Percentiles rank a stretch among this genome's conserved stretches.
Conservation (phyloP, 2,329 filamentous ascomycete genomes). For the Diaporthe batatas region DNA sequence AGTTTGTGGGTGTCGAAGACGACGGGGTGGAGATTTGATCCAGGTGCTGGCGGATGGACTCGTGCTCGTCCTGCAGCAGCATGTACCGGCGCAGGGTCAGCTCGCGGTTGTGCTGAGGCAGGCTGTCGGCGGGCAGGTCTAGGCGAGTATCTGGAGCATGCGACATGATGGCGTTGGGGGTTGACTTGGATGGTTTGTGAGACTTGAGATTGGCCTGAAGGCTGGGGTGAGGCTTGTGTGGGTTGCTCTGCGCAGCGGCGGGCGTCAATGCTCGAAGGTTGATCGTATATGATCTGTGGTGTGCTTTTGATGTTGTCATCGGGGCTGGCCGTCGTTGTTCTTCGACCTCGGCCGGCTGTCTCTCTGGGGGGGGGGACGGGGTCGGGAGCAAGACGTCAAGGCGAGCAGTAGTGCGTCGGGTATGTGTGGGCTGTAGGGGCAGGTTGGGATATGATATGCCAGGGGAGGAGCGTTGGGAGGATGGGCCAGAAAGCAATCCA, state of each 20-base stretch:
- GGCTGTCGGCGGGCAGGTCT: conserved; percentile 34
- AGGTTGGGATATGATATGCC: neutral
- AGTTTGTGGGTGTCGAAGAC: conserved; percentile 64
- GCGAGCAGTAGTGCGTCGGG: neutral
- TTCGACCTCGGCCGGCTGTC: conserved; percentile 21
- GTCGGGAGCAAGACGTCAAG: neutral
- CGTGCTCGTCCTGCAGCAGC: conserved; percentile 66
- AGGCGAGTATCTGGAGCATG: conserved; percentile 15
- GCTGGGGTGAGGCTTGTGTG: conserved; percentile 17
- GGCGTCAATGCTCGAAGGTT: conserved; percentile 38
- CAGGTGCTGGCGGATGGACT: conserved; percentile 65
- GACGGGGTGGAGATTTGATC: conserved; percentile 61
- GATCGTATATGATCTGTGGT: conserved; percentile 42
- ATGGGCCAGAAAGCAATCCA: neutral
- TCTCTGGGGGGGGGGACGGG: neutral
- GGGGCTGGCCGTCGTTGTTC: conserved; percentile 29
- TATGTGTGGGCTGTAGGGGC: neutral
- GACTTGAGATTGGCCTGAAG: conserved; percentile 22
- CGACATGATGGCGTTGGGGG: conserved; percentile 40
- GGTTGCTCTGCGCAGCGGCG: conserved; percentile 1
- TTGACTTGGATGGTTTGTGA: conserved; percentile 41
- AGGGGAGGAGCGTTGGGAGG: neutral
- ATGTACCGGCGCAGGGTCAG: conserved; percentile 68
- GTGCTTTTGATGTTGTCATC: conserved; percentile 41
- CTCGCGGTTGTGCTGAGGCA: conserved; percentile 55